Evolutionary conservation across 2,329 filamentous ascomycete genomes (phyloP), one percentile per base, ranked within the genome.

Genomic region (Colletotrichum sp.): DNA sequence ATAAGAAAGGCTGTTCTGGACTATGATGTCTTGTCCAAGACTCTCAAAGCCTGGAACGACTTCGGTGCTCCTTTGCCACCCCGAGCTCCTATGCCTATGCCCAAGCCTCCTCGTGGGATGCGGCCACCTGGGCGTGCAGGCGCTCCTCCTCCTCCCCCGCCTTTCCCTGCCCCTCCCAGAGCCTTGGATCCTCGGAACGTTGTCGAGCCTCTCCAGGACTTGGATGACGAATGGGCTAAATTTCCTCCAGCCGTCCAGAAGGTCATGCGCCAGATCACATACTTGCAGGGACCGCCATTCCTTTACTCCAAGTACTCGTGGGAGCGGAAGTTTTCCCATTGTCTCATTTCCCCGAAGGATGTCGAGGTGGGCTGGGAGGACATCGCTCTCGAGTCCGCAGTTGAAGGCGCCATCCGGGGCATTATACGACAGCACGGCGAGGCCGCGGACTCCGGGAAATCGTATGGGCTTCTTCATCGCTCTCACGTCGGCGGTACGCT

Each of bases 401-500:
- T 24, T 6, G 32, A 71, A 60, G 15, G 12, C n/a, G 26, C 26
- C n/a, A 26, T 63, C 28, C 30, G 28, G 13, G 36, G 24, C 15
- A 15, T 71, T 15, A 15, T 65, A 18, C 15, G 59, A 7, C 16
- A 30, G 13, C 55, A 71, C 16, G 9, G n/a, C 9, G 26, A 26
- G 6, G 36, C 59, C 13, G 28, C 18, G 13, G 34, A 4, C 8
- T 8, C 55, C 9, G 24, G 5, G 13, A 15, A 30, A 10, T n/a
- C 68, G 5, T 71, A 77, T 44, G 80, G 80, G 26, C 68, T 81
- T 15, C 78, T 81, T n/a, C n/a, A 39, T 3, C 39, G 59, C 16
- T 75, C 75, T 22, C 30, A 63, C 26, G 63, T 81, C 55, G 78
- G 77, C 1, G 80, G 78, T 1, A 78, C 79, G 8, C 34, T 82